These are phyloP conservation scores for Eucommia ulmoides DNA, from an alignment of 257 asterid species.

Conservation along the genomic window DNA sequence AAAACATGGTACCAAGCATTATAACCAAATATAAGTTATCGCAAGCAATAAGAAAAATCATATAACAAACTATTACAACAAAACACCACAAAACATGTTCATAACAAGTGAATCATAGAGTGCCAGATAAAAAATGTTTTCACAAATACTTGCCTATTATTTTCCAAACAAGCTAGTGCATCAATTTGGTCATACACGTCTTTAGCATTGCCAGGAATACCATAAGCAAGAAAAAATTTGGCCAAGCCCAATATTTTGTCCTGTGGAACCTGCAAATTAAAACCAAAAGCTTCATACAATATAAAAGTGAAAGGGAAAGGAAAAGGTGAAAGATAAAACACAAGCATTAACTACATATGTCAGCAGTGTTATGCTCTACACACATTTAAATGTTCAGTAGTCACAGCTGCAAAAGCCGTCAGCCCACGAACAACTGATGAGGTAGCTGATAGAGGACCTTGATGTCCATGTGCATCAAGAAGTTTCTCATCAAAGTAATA, in stretches of 20 bases:
- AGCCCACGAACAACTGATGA: constrained; percentile 77
- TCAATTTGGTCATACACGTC: constrained; percentile 76
- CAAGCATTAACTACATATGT: no score
- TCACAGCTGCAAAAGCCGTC: constrained; percentile 53
- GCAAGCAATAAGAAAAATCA: no score
- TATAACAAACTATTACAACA: no score
- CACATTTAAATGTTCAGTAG: constrained; percentile 61
- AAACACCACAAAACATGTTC: no score
- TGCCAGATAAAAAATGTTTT: no score
- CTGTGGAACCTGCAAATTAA: constrained; percentile 68
- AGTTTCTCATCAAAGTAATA: constrained; percentile 84
- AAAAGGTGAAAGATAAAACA: constrained; percentile 1
- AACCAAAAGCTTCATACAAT: constrained; percentile 10
- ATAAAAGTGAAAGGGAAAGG: constrained; percentile 3
- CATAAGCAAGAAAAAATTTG: constrained; percentile 75
- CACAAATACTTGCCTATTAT: constrained; percentile 60
- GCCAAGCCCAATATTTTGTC: constrained; percentile 83
- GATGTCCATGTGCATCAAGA: constrained; percentile 59
- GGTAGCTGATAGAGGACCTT: constrained; percentile 80
- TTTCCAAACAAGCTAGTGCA: constrained; percentile 69
- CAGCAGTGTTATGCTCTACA: constrained; percentile 8
- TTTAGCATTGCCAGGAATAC: constrained; percentile 69
- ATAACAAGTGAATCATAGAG: no score
- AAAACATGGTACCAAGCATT: no score
- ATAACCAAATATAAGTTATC: no score